Conservation (phyloP, 306 rosid species). For the Prunus davidiana region DNA sequence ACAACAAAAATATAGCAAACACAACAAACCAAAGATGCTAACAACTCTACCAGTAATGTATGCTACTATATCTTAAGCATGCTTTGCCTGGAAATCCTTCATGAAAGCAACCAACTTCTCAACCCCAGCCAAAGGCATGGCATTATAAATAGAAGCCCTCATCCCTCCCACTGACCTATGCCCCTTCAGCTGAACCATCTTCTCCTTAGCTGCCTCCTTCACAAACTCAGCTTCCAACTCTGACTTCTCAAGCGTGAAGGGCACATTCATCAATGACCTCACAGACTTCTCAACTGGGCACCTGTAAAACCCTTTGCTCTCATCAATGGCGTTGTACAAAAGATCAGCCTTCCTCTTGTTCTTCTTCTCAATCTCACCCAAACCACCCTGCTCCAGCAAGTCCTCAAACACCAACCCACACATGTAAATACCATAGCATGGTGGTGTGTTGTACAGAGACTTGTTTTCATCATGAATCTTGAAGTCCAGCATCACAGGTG, state of each 20-base stretch:
- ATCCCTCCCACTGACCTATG: conserved; percentile 96
- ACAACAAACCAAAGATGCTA: conserved; percentile 2
- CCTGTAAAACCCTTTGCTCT: conserved; percentile 73
- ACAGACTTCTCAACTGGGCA: conserved; percentile 88
- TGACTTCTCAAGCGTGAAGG: conserved; percentile 81
- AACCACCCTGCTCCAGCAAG: conserved; percentile 79
- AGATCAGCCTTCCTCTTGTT: conserved; percentile 74
- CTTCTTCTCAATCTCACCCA: conserved; percentile 85
- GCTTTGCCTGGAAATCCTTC: conserved; percentile 85
- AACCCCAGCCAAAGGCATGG: conserved; percentile 97
- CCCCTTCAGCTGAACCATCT: conserved; percentile 95
- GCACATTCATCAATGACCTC: conserved; percentile 95
- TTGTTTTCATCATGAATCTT: conserved; percentile 84
- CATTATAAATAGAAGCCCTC: conserved; percentile 95
- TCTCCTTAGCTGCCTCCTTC: conserved; percentile 88
- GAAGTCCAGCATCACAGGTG: conserved; percentile 90
- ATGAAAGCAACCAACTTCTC: conserved; percentile 91
- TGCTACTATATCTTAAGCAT: conserved; percentile 36
- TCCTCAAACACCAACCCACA: conserved; percentile 97
- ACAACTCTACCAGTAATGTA: neutral
- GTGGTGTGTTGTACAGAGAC: conserved; percentile 90
- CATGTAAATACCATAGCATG: conserved; percentile 84
- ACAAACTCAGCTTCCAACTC: conserved; percentile 84
- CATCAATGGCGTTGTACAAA: conserved; percentile 66
- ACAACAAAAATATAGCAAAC: neutral